Evolutionary conservation across 2,329 filamentous ascomycete species (phyloP), one percentile per base, ranked within the genome.

Genomic region (Zymoseptoria brevis): DNA sequence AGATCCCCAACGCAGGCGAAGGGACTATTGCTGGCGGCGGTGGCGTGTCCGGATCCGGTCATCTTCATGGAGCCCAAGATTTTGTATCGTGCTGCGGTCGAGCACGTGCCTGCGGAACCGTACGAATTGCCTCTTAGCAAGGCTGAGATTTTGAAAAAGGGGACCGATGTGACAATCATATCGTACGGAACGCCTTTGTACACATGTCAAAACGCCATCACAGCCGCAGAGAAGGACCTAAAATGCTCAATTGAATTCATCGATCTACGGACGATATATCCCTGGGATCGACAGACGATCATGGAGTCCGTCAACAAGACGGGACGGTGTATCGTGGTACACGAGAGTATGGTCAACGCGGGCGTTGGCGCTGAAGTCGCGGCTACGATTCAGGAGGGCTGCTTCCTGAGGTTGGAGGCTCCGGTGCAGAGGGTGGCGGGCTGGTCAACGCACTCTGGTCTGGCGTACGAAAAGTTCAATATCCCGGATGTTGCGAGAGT

Each of bases 61-160:
- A 79, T 96, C 56, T 96, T 96, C 75, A 86, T 96, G 86, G 92
- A 96, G 73, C 92, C 92, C 51, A 96, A 96, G 77, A 89, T 94
- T 53, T 79, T 96, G 11, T 96, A 96, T 74, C 87, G 92, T 19
- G 91, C 92, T 0, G 89, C 92, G 0, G 89, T 96, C 26, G 92
- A 96, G 74, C 89, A 96, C 73, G 92, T 96, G 0, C 92, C 92
- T 0, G 83, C 86, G 0, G 87, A 85, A 21, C 78, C 88, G 2
- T 96, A 94, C 72, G 85, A 86, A n/a, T 81, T 96, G 13, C 90
- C 91, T 0, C 79, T 96, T 9, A 90, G 87, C 67, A 93, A 90
- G 72, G 92, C 92, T 0, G 91, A 96, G 71, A 75, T 96, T 0
- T 72, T 96, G 21, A 93, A 91, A 73, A 79, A 86, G 57, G 92